Percentiles rank a stretch among this genome's conserved stretches.
phyloP scores from a whole-genome alignment of 768 basidiomycete species.

The Amanita pallidorosea region DNA sequence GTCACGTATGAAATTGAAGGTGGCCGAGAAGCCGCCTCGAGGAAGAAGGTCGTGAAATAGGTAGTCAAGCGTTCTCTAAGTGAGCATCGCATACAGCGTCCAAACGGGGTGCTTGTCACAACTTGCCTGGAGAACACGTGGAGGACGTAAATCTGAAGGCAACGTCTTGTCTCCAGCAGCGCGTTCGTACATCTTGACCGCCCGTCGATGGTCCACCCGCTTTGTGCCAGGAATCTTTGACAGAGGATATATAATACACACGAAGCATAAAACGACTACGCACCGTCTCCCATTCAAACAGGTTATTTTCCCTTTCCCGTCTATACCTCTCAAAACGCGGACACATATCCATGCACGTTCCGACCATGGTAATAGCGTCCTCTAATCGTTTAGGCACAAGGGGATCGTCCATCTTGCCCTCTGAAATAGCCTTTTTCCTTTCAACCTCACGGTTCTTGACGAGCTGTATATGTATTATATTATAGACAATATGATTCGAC shows the following conservation, averaged over 20 bases:
- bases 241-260: conserved; percentile 18
- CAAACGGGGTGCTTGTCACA: not conserved
- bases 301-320: conserved; percentile 80
- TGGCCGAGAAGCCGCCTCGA: conserved; percentile 53
- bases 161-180: conserved; percentile 88
- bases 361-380: conserved; percentile 87
- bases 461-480: conserved; percentile 29
- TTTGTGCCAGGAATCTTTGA: conserved; percentile 71
- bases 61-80: conserved; percentile 81
- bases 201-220: conserved; percentile 73
- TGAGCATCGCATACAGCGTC: conserved; percentile 5
- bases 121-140: conserved; percentile 64
- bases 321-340: conserved; percentile 89
- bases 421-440: conserved; percentile 61
- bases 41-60: conserved; percentile 78
- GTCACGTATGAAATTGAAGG: conserved; percentile 84
- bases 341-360: conserved; percentile 91
- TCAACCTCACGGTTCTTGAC: conserved; percentile 67
- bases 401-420: conserved; percentile 86
- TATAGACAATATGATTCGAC: conserved; percentile 7
- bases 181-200: conserved; percentile 93
- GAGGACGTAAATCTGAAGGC: conserved; percentile 88
- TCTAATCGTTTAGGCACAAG: conserved; percentile 68
- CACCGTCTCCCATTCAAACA: conserved; percentile 81
- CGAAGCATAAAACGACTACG: conserved; percentile 27